A percentile compares a stretch with the other conserved stretches of the same genome.
These are phyloP conservation scores for Leishmania arabica DNA, from an alignment of 208 protist genomes.

Conservation along the genomic window DNA sequence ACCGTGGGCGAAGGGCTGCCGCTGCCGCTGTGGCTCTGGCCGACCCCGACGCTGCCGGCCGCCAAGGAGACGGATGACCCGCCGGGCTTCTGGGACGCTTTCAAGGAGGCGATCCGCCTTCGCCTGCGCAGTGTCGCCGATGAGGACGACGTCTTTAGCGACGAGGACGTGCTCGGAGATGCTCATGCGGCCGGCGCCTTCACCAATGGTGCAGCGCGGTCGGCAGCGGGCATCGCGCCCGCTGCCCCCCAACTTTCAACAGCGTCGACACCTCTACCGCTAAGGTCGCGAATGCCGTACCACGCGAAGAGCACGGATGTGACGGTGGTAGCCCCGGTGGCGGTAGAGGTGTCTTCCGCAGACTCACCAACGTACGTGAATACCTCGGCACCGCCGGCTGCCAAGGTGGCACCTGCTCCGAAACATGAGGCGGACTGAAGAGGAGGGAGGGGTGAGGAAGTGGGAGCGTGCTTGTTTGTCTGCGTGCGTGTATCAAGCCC, in stretches of 20 bases:
- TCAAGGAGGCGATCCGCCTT: conserved; percentile 37
- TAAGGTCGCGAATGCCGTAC: neutral
- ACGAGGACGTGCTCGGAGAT: conserved; percentile 19
- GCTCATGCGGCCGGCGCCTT: neutral
- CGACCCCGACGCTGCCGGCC: conserved; percentile 31
- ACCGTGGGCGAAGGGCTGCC: conserved; percentile 32
- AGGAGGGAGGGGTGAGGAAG: neutral
- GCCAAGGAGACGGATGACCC: conserved; percentile 37
- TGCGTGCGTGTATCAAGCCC: too few species aligned
- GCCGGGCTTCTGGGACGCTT: conserved; percentile 40
- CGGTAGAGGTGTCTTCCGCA: neutral
- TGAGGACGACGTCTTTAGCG: conserved; percentile 34
- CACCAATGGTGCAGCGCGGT: neutral
- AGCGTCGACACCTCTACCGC: neutral
- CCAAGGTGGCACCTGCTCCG: conserved; percentile 12
- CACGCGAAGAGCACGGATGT: conserved; percentile 16
- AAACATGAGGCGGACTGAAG: conserved; percentile 8
- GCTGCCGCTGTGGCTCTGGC: conserved; percentile 34
- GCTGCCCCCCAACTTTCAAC: neutral
- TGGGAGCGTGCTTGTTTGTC: neutral
- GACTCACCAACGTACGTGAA: neutral
- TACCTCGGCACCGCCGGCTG: conserved; percentile 7
- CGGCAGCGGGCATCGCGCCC: neutral
- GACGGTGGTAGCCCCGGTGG: conserved; percentile 11
- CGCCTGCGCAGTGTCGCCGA: conserved; percentile 52